These are phyloP conservation scores for Cytospora piceicola DNA, from an alignment of 2,329 filamentous ascomycete species.

Conservation along the genomic window DNA sequence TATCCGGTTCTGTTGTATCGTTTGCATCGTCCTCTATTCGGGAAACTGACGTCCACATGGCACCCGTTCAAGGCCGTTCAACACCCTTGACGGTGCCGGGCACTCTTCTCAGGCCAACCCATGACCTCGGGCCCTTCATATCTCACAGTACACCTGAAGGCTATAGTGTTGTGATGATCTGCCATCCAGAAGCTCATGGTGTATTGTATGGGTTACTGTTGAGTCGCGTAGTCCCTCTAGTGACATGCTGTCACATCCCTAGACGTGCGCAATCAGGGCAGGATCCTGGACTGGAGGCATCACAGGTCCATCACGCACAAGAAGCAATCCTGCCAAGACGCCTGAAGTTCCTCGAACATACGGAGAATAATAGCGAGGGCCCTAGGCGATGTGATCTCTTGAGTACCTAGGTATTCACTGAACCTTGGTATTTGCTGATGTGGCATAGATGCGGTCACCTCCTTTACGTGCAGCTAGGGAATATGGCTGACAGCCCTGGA, in stretches of 20 bases:
- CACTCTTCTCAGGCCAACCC: neutral
- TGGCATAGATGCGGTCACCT: neutral
- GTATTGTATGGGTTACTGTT: neutral
- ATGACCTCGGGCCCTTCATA: too few relatives aligned
- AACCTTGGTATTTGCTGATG: neutral
- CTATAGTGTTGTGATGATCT: neutral
- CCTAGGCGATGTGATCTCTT: neutral
- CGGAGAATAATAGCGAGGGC: neutral
- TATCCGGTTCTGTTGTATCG: too few relatives aligned
- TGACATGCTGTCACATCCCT: conserved; percentile 11
- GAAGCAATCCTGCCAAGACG: neutral
- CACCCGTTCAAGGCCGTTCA: neutral
- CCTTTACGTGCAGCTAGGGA: neutral
- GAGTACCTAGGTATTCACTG: neutral
- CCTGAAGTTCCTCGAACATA: neutral
- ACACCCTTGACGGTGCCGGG: too few relatives aligned
- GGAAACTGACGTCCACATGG: neutral
- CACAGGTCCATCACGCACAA: neutral
- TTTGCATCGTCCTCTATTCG: neutral
- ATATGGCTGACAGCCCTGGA: neutral
- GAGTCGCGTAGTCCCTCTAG: conserved; percentile 9
- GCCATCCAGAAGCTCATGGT: neutral
- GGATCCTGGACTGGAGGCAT: neutral
- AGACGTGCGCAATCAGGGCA: neutral
- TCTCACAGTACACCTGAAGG: neutral